phyloP scores from a whole-genome alignment of 192 early-diverging fungal species.

The Entophlyctis helioformis region DNA sequence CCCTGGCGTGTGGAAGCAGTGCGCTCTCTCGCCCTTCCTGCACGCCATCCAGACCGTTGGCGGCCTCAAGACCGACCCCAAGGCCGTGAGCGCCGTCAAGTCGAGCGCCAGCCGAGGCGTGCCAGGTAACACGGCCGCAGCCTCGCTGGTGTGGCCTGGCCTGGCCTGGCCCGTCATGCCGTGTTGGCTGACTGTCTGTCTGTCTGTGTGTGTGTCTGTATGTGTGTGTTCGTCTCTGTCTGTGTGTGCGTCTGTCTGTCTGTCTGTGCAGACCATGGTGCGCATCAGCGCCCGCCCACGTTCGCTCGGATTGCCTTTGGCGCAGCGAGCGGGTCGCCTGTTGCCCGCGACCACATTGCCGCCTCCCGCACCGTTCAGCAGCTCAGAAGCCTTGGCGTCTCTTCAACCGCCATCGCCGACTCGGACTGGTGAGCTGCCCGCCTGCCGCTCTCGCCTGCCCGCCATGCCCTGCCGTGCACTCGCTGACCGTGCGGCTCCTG shows the following conservation, averaged over 20 bases:
- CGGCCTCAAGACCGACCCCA: no score
- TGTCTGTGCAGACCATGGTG: not conserved
- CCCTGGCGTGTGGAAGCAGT: slow-evolving; percentile 8
- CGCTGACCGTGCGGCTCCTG: not conserved
- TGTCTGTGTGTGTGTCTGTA: no score
- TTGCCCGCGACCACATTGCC: not conserved
- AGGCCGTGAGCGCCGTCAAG: slow-evolving; percentile 1
- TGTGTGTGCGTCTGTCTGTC: no score
- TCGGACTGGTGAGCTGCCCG: not conserved
- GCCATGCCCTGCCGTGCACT: not conserved
- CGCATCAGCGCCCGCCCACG: not conserved
- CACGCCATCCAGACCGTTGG: slow-evolving; percentile 13
- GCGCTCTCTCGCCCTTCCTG: slow-evolving; percentile 2
- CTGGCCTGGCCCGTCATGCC: not conserved
- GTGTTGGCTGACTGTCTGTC: not conserved
- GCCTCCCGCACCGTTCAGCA: not conserved
- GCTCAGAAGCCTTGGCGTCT: not conserved
- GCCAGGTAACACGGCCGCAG: not conserved
- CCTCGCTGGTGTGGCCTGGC: not conserved
- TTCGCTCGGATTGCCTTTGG: not conserved
- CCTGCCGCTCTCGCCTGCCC: not conserved
- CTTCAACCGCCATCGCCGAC: not conserved
- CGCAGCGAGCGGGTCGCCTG: not conserved
- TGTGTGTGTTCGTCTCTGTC: no score
- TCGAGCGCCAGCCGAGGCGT: slow-evolving; percentile 10